Conservation (phyloP, 228 moss, liverwort and hornwort genomes). For the Sphagnum magellanicum region DNA sequence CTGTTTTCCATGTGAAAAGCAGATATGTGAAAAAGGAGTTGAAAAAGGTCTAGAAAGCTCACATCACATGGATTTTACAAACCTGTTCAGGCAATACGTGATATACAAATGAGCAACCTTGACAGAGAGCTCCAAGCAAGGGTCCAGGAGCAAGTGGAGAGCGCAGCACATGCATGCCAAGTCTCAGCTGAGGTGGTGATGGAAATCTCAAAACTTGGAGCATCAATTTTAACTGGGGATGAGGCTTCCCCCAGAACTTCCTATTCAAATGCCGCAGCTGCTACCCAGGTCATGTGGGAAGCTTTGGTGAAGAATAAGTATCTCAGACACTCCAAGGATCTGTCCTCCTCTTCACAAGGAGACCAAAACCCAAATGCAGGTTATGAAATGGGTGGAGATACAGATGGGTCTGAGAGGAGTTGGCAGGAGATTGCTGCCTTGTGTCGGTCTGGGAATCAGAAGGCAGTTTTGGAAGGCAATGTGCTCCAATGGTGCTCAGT, state of each 20-base stretch:
- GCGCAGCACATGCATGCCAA: slow-evolving; percentile 27
- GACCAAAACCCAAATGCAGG: neutral
- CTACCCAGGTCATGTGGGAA: neutral
- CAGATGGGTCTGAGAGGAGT: slow-evolving; percentile 29
- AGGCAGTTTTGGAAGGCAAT: slow-evolving; percentile 19
- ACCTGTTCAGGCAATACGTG: slow-evolving; percentile 16
- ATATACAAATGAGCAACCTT: slow-evolving; percentile 2
- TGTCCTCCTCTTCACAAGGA: neutral
- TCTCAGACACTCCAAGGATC: neutral
- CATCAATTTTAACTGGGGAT: slow-evolving; percentile 9
- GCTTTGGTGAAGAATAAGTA: no score
- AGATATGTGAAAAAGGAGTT: no score
- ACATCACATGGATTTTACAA: neutral
- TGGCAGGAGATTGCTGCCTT: slow-evolving; percentile 18
- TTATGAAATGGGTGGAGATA: slow-evolving; percentile 16
- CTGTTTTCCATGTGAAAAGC: neutral
- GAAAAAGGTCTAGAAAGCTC: neutral
- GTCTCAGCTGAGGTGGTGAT: slow-evolving; percentile 25
- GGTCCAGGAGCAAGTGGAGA: slow-evolving; percentile 29
- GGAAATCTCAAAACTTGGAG: slow-evolving; percentile 19
- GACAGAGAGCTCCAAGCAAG: slow-evolving; percentile 13
- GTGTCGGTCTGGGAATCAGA: slow-evolving; percentile 14
- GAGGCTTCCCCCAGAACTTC: neutral
- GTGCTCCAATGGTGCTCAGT: slow-evolving; percentile 58
- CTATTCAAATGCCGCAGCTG: neutral